Percentiles rank a stretch among this genome's conserved stretches.
Evolutionary conservation across 2,329 filamentous ascomycete species (phyloP).

Genomic region (Acarospora socialis): DNA sequence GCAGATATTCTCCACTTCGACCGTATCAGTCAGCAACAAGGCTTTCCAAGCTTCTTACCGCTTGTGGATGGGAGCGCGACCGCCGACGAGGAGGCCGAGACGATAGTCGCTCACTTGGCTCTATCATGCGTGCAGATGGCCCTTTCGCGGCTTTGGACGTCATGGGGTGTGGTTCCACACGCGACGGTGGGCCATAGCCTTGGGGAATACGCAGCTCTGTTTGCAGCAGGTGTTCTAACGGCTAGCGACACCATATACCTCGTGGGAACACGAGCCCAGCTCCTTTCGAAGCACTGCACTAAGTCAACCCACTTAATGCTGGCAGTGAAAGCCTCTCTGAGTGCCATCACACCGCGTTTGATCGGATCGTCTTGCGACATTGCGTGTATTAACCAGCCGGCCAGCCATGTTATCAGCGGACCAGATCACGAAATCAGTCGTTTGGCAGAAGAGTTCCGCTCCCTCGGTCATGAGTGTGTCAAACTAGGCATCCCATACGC

Average conservation of each 20-base stretch:
- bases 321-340: slow-evolving; percentile 34
- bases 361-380: slow-evolving; percentile 32
- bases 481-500: slow-evolving; percentile 52
- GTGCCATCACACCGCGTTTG: slow-evolving; percentile 27
- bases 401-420: slow-evolving; percentile 56
- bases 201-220: slow-evolving; percentile 27
- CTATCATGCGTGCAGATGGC: slow-evolving; percentile 29
- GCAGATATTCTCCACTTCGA: slow-evolving; percentile 25
- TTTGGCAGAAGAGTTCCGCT: slow-evolving; percentile 34
- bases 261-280: slow-evolving; percentile 51
- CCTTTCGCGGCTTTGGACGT: slow-evolving; percentile 21
- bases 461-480: slow-evolving; percentile 43
- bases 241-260: slow-evolving; percentile 40
- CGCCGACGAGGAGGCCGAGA: slow-evolving; percentile 32
- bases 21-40: slow-evolving; percentile 17
- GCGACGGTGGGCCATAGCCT: slow-evolving; percentile 23
- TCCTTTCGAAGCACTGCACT: slow-evolving; percentile 51
- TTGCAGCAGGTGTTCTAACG: slow-evolving; percentile 23
- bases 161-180: slow-evolving; percentile 18
- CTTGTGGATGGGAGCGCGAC: slow-evolving; percentile 33
- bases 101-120: slow-evolving; percentile 33
- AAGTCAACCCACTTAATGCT: slow-evolving; percentile 53
- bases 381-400: slow-evolving; percentile 62
- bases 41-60: slow-evolving; percentile 27
- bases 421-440: slow-evolving; percentile 44